These are phyloP conservation scores for Microstegium vimineum DNA, from an alignment of 176 grass and related monocot genomes.

Conservation along the genomic window DNA sequence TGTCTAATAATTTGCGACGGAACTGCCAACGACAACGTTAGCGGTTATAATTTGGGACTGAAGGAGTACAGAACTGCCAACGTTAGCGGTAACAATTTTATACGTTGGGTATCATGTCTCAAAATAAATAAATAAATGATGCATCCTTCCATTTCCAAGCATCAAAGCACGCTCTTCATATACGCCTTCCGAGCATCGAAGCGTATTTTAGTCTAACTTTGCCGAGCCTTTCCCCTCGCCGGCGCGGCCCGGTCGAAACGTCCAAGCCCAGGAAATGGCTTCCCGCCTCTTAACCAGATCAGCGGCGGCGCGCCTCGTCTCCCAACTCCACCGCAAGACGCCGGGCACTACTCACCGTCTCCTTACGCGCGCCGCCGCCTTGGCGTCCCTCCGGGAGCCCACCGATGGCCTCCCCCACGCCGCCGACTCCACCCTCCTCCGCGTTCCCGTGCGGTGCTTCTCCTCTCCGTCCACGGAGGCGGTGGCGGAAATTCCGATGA, in stretches of 20 bases:
- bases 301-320: conserved; percentile 30
- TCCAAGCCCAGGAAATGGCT: conserved; percentile 29
- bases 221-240: neutral
- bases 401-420: neutral
- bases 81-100: no score
- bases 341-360: neutral
- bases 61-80: no score
- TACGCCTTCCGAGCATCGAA: neutral
- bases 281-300: conserved; percentile 40
- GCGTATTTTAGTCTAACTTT: neutral
- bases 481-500: conserved; percentile 43
- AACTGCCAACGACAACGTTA: no score
- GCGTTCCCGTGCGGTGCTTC: conserved; percentile 27
- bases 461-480: conserved; percentile 40
- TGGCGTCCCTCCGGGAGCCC: no score
- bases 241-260: neutral
- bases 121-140: no score
- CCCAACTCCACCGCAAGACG: conserved; percentile 5
- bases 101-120: no score
- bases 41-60: no score
- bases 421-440: neutral
- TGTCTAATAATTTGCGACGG: no score
- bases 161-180: neutral
- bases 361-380: no score
- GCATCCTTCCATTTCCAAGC: no score